Conservation (phyloP, 164 flowering plant genomes). For the Macadamia integrifolia region DNA sequence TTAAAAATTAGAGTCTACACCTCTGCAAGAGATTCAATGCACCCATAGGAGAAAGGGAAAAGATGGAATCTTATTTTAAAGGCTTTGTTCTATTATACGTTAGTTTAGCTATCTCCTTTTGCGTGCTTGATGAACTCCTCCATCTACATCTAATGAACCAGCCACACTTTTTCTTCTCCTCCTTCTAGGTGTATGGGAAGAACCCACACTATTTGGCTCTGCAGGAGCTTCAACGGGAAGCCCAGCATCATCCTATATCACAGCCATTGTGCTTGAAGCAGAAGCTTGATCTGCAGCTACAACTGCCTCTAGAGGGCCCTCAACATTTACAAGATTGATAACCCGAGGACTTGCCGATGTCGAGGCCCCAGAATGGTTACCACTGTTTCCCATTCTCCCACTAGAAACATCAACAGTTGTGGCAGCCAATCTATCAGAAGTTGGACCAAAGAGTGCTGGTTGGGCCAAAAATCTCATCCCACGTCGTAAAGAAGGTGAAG, state of each 20-base stretch:
- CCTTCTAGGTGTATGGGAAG: slow-evolving; percentile 23
- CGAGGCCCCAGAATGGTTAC: slow-evolving; percentile 16
- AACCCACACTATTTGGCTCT: slow-evolving; percentile 23
- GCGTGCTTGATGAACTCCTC: slow-evolving; percentile 17
- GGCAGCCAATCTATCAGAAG: slow-evolving; percentile 24
- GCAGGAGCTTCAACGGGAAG: slow-evolving; percentile 15
- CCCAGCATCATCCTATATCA: slow-evolving; percentile 26
- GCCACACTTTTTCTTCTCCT: slow-evolving; percentile 21
- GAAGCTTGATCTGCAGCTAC: slow-evolving; percentile 27
- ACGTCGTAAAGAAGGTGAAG: slow-evolving; percentile 9
- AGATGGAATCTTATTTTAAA: background rate
- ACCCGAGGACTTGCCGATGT: slow-evolving; percentile 15
- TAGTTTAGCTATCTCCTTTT: slow-evolving; percentile 27
- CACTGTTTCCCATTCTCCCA: slow-evolving; percentile 13
- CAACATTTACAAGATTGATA: slow-evolving; percentile 9
- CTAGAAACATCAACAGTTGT: slow-evolving; percentile 14
- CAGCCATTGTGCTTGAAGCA: slow-evolving; percentile 32
- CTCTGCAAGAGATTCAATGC: background rate
- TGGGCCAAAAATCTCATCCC: slow-evolving; percentile 21
- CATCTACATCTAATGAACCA: slow-evolving; percentile 25
- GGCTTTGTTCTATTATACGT: background rate
- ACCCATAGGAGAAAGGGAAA: background rate
- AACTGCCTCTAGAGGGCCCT: slow-evolving; percentile 7
- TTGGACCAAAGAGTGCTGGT: slow-evolving; percentile 8
- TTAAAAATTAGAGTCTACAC: background rate